These are phyloP conservation scores for Macroventuria anomochaeta DNA, from an alignment of 2,329 filamentous ascomycete species.

Conservation along the genomic window DNA sequence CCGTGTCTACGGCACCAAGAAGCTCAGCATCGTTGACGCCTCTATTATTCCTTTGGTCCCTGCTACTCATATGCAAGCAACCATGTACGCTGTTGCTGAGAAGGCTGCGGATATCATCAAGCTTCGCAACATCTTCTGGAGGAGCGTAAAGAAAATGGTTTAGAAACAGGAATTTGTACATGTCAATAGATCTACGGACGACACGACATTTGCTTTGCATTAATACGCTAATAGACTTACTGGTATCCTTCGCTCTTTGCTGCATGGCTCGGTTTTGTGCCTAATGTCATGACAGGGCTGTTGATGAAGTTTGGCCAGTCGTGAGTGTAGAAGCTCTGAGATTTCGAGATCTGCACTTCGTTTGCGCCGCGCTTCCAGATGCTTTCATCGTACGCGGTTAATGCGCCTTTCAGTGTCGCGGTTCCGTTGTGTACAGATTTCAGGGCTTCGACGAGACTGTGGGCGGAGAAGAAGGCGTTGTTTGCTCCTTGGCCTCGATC, in stretches of 20 bases:
- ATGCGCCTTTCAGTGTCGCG: constrained; percentile 20
- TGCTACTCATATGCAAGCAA: constrained; percentile 30
- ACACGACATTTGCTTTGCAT: not conserved
- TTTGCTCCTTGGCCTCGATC: constrained; percentile 50
- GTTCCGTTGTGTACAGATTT: constrained; percentile 23
- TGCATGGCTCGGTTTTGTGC: constrained; percentile 38
- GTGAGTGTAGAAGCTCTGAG: constrained; percentile 42
- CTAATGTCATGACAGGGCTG: constrained; percentile 39
- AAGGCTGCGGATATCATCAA: constrained; percentile 30
- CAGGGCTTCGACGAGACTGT: constrained; percentile 36
- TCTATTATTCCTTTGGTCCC: constrained; percentile 29
- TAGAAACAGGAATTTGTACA: not conserved
- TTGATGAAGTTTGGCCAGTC: constrained; percentile 42
- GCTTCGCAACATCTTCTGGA: constrained; percentile 11
- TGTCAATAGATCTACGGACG: constrained; percentile 1
- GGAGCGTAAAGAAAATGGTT: not conserved
- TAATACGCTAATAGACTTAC: not conserved
- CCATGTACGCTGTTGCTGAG: constrained; percentile 39
- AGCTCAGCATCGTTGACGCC: constrained; percentile 32
- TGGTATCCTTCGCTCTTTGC: constrained; percentile 39
- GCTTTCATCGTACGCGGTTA: constrained; percentile 37
- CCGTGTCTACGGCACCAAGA: constrained; percentile 23
- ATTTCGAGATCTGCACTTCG: constrained; percentile 43
- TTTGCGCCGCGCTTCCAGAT: constrained; percentile 38
- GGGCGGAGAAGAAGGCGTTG: constrained; percentile 46